Evolutionary conservation across 805 yeast species (phyloP), one percentile per base, ranked within the genome.

Genomic region (Myxozyma neglecta): DNA sequence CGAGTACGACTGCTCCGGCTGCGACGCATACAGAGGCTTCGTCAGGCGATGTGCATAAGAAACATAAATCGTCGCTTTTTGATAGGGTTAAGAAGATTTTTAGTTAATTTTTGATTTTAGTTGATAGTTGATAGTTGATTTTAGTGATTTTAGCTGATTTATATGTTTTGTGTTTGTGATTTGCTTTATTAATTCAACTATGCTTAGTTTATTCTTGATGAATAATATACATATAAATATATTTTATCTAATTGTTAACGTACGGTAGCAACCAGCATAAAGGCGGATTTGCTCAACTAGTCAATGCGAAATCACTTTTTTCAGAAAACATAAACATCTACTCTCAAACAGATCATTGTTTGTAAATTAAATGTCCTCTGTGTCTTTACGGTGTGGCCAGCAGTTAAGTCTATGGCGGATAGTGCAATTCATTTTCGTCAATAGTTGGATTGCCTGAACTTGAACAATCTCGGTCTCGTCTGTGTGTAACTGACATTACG

Each of bases 21-120:
- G 42, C 20, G 18, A 37, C 32, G 53, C 20, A 29, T 18, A 36
- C 20, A 10, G 39, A 32, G 29, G 29, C 29, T 24, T 24, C 29
- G 4, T 24, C 29, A 24, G 29, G 29, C 2, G 29, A 24, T 5
- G 29, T 24, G 29, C 29, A 24, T 24, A 53, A 34, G 39, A 39
- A 39, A 37, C 51, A 42, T 6, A 60, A 60, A 51, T 4, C 53
- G 1, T 50, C 56, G 9, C 36, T 60, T 40, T 45, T 60, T 20
- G 64, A 60, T 32, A 49, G 43, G 44, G 60, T 60, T 43, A 60
- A 60, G 49, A 60, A 56, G 48, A 32, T 60, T 9, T 60, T 60
- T 46, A 44, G 45, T 18, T 56, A 8, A 24, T 10, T 8, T 13
- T 24, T n/a, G 24, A 10, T 46, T 16, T 18, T 44, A 24, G 11